These are phyloP conservation scores for Cyberlindnera americana DNA, from an alignment of 805 yeast genomes.

Conservation along the genomic window DNA sequence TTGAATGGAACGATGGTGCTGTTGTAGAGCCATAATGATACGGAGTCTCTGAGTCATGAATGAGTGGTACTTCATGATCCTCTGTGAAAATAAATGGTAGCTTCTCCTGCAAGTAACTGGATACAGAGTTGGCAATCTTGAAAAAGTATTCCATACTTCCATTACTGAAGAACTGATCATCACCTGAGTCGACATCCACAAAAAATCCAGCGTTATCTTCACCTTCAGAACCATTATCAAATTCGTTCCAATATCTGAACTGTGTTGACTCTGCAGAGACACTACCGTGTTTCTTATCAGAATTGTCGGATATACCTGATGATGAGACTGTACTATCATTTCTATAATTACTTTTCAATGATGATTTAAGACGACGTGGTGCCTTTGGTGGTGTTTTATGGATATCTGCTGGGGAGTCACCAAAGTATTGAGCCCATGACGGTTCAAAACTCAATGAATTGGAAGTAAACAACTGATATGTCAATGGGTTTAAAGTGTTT, in stretches of 20 bases:
- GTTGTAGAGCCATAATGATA: slow-evolving; percentile 1
- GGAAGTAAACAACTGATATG: slow-evolving; percentile 27
- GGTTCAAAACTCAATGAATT: slow-evolving; percentile 33
- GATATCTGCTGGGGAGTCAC: slow-evolving; percentile 35
- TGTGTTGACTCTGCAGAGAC: slow-evolving; percentile 19
- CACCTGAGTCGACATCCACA: slow-evolving; percentile 31
- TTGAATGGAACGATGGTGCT: neutral
- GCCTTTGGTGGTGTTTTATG: slow-evolving; percentile 40
- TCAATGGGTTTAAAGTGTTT: slow-evolving; percentile 34
- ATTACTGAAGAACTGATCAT: slow-evolving; percentile 25
- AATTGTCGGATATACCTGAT: slow-evolving; percentile 8
- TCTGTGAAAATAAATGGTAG: slow-evolving; percentile 19
- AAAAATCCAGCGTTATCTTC: slow-evolving; percentile 38
- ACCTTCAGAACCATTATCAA: slow-evolving; percentile 57
- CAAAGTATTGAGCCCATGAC: slow-evolving; percentile 36
- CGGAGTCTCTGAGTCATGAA: neutral
- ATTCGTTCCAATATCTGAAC: slow-evolving; percentile 62
- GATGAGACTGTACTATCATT: slow-evolving; percentile 3
- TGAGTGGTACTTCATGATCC: neutral
- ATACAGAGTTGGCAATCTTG: slow-evolving; percentile 16
- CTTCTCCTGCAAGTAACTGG: slow-evolving; percentile 14
- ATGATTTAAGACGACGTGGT: slow-evolving; percentile 7
- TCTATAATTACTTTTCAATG: slow-evolving; percentile 1
- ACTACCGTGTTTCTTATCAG: slow-evolving; percentile 4
- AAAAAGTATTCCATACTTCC: slow-evolving; percentile 30